Evolutionary conservation across 768 basidiomycete species (phyloP), one percentile per base, ranked within the genome.

Genomic region (Mycena albidolilacea): DNA sequence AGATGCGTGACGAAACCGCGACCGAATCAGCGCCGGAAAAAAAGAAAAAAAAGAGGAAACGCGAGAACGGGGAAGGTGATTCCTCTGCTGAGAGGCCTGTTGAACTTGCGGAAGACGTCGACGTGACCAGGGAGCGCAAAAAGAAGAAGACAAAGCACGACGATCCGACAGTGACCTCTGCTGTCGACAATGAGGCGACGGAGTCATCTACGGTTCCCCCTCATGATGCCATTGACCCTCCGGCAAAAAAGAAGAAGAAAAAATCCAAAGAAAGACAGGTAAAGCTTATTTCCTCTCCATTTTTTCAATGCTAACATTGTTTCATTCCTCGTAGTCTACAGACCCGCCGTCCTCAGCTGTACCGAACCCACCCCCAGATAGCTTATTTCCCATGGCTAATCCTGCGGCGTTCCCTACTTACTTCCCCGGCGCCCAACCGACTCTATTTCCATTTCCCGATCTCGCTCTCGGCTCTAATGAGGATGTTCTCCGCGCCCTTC

Each of bases 401-500:
- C 67, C 55, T 30, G 12, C 35, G 19, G 12, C 35, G 8, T 38
- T 48, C 46, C n/a, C 52, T 39, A 35, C 66, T 48, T 61, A 35
- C 59, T 46, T 19, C 21, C 37, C 67, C 35, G 63, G 55, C 52
- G 68, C 73, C 44, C 69, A 52, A 39, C 64, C 61, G 23, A 63
- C 48, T 63, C 79, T 74, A 73, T 82, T 79, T 64, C 65, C 82
- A 12, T 69, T 70, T 55, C 52, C 84, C 52, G 85, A 88, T 66
- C 77, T 87, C 17, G 77, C 84, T 19, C 84, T 85, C 67, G 85
- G 86, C 14, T 92, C 92, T 35, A 93, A 90, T 76, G 94, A 95
- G 60, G 92, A 94, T 71, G 88, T 95, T 57, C 82, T 95, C 55
- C 92, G 91, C 43, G 90, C 90, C 12, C 81, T 95, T 61, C 93